Base-by-base conservation (phyloP, 1,284 basidiomycete genomes). In the Sanghuangporus sanghuang region DNA sequence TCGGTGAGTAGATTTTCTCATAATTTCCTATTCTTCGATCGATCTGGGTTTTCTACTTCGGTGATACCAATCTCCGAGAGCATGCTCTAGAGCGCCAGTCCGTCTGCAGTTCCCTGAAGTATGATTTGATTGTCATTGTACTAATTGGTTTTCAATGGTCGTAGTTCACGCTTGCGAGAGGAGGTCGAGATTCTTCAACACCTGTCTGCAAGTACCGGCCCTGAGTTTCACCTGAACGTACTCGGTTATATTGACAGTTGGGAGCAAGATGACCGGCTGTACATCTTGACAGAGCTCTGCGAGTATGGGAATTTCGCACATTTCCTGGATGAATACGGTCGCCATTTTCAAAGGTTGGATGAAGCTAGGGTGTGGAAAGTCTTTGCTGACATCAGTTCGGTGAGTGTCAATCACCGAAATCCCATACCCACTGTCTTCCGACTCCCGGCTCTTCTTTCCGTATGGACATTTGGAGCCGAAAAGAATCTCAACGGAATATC, bases 361-460 rank as follows among this genome's bases (percentile, higher is more conserved):
- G 96, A 99, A 77, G 89, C 90, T 36, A 83, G 94, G 61, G 90
- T 98, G 55, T 99, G 97, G 97, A 99, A 99, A 82, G 91, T 98
- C 69, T 81, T 96, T 63, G 89, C 89, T 49, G 97, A 99, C 75
- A 81, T 99, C 63, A 88, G 88, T 71, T 87, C 89, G 75, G 92
- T 94, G 79, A 81, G 90, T 83, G n/a, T 54, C 35, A n/a, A 11
- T 38, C 38, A 12, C 38, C 27, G 2, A 3, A 3, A 12, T 54
- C 12, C 12, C n/a, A n/a, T 16, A 18, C 8, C 27, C 11, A 35
- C 16, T 5, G 27, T 6, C 16, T 36, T 36, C 36, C 44, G 14
- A 6, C 60, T 42, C 48, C 42, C 53, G 27, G 63, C 57, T 46
- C 67, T 49, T 61, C 36, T 61, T 40, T 65, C 60, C 67, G 69